phyloP scores from a whole-genome alignment of 176 grass and related monocot species.

The maize (Zea mays) region DNA sequence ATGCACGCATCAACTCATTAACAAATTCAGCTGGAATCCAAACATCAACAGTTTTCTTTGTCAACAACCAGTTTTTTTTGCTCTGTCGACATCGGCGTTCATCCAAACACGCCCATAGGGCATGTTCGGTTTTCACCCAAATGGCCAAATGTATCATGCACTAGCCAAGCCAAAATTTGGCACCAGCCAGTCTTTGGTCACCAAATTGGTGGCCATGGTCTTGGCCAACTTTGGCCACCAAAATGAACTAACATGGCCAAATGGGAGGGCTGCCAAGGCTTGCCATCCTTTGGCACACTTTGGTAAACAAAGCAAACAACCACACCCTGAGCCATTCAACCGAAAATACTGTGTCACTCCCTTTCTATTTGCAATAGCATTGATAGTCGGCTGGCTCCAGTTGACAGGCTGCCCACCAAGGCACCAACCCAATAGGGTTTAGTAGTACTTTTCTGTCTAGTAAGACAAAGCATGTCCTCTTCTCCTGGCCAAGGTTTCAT shows the following conservation, averaged over 20 bases:
- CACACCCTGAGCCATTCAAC: not conserved
- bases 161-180: not conserved
- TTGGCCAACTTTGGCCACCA: not conserved
- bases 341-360: not conserved
- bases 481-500: not conserved
- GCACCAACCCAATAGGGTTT: not conserved
- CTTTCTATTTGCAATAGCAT: constrained; percentile 7
- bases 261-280: not conserved
- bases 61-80: too few species aligned
- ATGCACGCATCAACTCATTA: not conserved
- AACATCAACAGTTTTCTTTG: too few species aligned
- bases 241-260: not conserved
- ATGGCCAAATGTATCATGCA: not conserved
- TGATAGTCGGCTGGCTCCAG: not conserved
- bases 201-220: not conserved
- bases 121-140: not conserved
- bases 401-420: not conserved
- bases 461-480: not conserved
- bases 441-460: not conserved
- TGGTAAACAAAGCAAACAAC: not conserved
- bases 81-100: too few species aligned
- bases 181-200: not conserved
- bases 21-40: too few species aligned
- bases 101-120: too few species aligned
- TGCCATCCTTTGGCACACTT: not conserved